phyloP scores from a whole-genome alignment of 2,329 filamentous ascomycete genomes.

The Colletotrichum spinosum region DNA sequence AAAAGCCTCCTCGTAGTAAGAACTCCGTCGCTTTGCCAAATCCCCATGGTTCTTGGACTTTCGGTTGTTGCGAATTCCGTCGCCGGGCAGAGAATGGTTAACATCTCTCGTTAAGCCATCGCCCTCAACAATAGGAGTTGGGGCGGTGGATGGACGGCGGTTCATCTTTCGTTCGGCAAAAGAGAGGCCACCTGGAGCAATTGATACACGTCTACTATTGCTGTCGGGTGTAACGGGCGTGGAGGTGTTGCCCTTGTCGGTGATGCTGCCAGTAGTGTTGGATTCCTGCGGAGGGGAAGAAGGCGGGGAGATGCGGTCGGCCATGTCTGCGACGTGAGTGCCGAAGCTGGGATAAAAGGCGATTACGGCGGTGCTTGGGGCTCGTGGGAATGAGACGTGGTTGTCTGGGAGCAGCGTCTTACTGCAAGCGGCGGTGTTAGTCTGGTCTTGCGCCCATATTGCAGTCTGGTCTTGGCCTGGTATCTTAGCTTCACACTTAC shows the following conservation, averaged over 20 bases:
- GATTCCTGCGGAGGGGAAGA: slow-evolving; percentile 24
- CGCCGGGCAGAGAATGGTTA: slow-evolving; percentile 53
- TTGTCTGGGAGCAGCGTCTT: slow-evolving; percentile 24
- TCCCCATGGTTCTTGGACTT: slow-evolving; percentile 48
- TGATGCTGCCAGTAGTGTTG: slow-evolving; percentile 17
- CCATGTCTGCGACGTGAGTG: slow-evolving; percentile 27
- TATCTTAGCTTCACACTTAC: slow-evolving; percentile 24
- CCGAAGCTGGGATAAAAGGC: slow-evolving; percentile 30
- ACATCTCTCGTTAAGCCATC: slow-evolving; percentile 51
- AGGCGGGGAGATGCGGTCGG: slow-evolving; percentile 31
- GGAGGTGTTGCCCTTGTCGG: slow-evolving; percentile 15
- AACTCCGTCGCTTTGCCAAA: slow-evolving; percentile 51
- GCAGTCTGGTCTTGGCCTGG: not conserved
- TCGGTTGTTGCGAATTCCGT: slow-evolving; percentile 44
- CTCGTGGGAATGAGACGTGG: slow-evolving; percentile 24
- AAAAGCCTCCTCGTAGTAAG: slow-evolving; percentile 61
- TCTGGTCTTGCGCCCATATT: slow-evolving; percentile 13
- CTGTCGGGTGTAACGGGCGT: slow-evolving; percentile 24
- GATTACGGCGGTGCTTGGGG: slow-evolving; percentile 18
- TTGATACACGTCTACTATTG: slow-evolving; percentile 30
- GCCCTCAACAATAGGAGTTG: slow-evolving; percentile 49
- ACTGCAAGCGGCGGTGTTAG: slow-evolving; percentile 34
- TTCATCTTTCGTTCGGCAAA: slow-evolving; percentile 48
- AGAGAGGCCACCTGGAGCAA: slow-evolving; percentile 35
- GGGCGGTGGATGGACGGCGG: slow-evolving; percentile 38